Evolutionary conservation across 257 asterid genomes (phyloP).

Genomic region (Solanum lycopersicoides): DNA sequence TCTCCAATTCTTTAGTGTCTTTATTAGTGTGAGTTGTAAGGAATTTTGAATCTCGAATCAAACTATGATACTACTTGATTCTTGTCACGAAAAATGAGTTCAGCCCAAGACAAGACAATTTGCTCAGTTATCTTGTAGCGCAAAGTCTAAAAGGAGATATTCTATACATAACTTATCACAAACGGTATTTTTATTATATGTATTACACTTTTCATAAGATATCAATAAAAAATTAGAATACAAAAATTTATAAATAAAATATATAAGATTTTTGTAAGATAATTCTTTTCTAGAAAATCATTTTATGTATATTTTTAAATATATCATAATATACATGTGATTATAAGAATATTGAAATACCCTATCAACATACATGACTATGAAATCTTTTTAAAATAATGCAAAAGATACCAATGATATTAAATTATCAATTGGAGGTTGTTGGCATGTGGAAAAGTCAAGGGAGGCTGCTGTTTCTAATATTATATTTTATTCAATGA

Average conservation of each 20-base stretch:
- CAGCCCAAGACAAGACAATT: constrained; percentile 2
- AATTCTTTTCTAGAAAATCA: background rate
- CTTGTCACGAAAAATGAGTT: background rate
- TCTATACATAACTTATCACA: background rate
- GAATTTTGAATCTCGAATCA: background rate
- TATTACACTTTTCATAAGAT: background rate
- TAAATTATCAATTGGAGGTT: background rate
- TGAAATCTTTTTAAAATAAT: background rate
- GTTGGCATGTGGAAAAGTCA: background rate
- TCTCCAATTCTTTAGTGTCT: background rate
- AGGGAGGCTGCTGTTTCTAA: background rate
- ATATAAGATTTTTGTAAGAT: background rate
- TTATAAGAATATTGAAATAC: background rate
- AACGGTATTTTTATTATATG: background rate
- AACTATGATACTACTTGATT: background rate
- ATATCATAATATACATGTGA: background rate
- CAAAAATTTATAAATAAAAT: background rate
- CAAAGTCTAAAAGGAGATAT: background rate
- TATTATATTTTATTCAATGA: background rate
- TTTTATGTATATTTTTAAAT: background rate
- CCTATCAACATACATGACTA: background rate
- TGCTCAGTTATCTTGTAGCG: background rate
- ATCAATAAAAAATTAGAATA: background rate
- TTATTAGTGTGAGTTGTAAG: background rate
- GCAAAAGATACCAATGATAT: background rate